Base-by-base conservation (phyloP, 495 filamentous ascomycete genomes). In the Daldinia bambusicola region DNA sequence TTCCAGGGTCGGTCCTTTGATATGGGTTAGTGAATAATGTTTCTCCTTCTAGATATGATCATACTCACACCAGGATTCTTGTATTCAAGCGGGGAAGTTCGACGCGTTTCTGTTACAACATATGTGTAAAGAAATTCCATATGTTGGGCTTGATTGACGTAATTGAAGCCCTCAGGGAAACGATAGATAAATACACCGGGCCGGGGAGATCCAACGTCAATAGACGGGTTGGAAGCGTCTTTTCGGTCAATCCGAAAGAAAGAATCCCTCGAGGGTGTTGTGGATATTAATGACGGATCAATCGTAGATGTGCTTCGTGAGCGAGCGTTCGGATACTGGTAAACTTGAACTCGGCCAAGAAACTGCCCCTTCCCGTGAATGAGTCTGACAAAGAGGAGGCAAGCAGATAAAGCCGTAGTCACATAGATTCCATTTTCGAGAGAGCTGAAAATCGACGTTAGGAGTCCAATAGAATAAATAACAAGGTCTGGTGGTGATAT, bases 381-480 rank as follows among this genome's bases (percentile, higher is more conserved):
- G 34, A 62, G 16, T 37, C 59, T 43, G 6, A 30, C 12, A 9
- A 62, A 12, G 14, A 62, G 32, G 59, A 62, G 43, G 18, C 43
- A 18, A 0, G 18, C 31, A 51, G 59, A 62, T 52, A 62, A 16
- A n/a, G 40, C 45, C 10, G 43, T 52, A 9, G 45, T 52, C 0
- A 43, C 31, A 12, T 62, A 62, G 10, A 62, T 62, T n/a, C 59
- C 43, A 30, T 61, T 50, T n/a, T 61, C 58, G 4, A 61, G 40
- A 6, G 58, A 34, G 18, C 26, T 61, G 8, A 61, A 61, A 37
- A 61, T 34, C 7, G 58, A 61, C 16, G 41, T 26, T 0, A 61
- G 41, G 14, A 61, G 14, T 13, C 58, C 58, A 16, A 37, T 16
- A n/a, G 14, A 9, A 30, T 50, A 61, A 20, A 61, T 22, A 41